phyloP scores from a whole-genome alignment of 257 asterid genomes.

The Striga asiatica region DNA sequence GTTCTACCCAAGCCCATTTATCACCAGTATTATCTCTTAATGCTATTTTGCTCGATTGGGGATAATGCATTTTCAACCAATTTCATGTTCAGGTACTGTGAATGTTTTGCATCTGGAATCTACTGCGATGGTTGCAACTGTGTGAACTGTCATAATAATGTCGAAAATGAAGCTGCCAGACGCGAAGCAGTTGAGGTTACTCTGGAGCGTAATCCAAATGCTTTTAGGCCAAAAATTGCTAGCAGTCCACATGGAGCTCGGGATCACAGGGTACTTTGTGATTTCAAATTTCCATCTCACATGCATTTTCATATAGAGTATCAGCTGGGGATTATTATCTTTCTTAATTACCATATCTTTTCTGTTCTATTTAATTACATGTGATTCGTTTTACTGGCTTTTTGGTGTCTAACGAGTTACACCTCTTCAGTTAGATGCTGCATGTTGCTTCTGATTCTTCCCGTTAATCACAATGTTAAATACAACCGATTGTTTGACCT shows the following conservation, averaged over 20 bases:
- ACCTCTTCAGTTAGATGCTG: not conserved
- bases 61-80: constrained; percentile 9
- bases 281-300: constrained; percentile 10
- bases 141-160: constrained; percentile 77
- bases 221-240: constrained; percentile 91
- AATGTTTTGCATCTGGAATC: constrained; percentile 91
- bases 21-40: not conserved
- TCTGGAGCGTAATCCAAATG: constrained; percentile 87
- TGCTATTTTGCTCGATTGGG: not conserved
- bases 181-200: constrained; percentile 90
- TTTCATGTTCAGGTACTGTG: constrained; percentile 72
- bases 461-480: not conserved
- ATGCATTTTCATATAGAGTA: not conserved
- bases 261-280: constrained; percentile 51
- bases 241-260: constrained; percentile 87
- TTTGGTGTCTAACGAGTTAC: constrained; percentile 3
- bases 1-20: not conserved
- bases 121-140: constrained; percentile 96
- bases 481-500: not conserved
- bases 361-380: not conserved
- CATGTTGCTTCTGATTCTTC: not conserved
- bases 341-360: not conserved
- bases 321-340: not conserved
- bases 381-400: not conserved
- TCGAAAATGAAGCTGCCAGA: constrained; percentile 73